phyloP scores from a whole-genome alignment of 805 yeast genomes.

The Blastobotrys muscicola region DNA sequence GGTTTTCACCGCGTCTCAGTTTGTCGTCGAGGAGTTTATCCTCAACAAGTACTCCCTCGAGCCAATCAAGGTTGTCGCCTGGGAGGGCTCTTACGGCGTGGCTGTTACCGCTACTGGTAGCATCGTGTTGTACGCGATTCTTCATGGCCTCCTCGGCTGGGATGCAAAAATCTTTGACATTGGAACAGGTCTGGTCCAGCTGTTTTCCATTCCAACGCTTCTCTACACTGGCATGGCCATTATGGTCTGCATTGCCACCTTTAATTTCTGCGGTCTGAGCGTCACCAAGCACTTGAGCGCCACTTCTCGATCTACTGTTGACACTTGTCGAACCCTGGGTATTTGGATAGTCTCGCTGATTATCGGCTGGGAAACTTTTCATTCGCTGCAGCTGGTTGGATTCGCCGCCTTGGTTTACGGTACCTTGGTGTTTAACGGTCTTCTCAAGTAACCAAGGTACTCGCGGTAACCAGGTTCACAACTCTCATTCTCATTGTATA shows the following conservation, averaged over 20 bases:
- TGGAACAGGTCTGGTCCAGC: constrained; percentile 21
- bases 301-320: constrained; percentile 70
- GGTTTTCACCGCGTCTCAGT: constrained; percentile 63
- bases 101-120: constrained; percentile 36
- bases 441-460: constrained; percentile 25
- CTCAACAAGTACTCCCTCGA: constrained; percentile 42
- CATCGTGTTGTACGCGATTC: constrained; percentile 33
- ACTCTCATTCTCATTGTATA: too few relatives aligned
- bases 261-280: constrained; percentile 66
- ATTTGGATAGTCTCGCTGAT: constrained; percentile 65
- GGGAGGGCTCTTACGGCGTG: constrained; percentile 64
- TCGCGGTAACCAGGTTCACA: too few relatives aligned
- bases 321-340: constrained; percentile 62
- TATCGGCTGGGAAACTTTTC: constrained; percentile 70
- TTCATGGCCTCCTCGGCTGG: constrained; percentile 9
- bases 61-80: constrained; percentile 61
- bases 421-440: constrained; percentile 65
- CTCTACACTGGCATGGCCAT: constrained; percentile 48
- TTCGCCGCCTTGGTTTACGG: constrained; percentile 58
- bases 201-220: constrained; percentile 20
- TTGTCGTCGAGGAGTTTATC: constrained; percentile 68
- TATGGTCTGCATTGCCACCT: constrained; percentile 62
- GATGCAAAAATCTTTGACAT: constrained; percentile 40
- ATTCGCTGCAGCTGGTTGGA: constrained; percentile 52
- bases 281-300: constrained; percentile 60